These are phyloP conservation scores for Lumnitzera racemosa DNA, from an alignment of 345 rosid genomes.

Conservation along the genomic window DNA sequence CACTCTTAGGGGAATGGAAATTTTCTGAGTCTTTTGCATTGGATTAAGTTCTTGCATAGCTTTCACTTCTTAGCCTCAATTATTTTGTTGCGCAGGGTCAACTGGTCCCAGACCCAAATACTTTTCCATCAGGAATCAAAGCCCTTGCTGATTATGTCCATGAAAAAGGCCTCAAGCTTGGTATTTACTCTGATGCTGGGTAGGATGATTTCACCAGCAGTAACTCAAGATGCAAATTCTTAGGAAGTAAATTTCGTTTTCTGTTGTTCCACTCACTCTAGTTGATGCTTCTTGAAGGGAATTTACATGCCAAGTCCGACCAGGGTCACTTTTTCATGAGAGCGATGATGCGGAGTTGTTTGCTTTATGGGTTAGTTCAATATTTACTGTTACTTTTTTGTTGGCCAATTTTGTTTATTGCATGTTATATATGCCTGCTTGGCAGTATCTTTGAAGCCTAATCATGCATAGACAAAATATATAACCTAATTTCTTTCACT, in stretches of 20 bases:
- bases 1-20: too few relatives aligned
- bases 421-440: not conserved
- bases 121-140: slow-evolving; percentile 89
- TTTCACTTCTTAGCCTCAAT: slow-evolving; percentile 6
- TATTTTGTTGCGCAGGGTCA: slow-evolving; percentile 49
- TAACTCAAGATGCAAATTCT: too few relatives aligned
- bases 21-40: too few relatives aligned
- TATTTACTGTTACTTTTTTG: not conserved
- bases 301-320: slow-evolving; percentile 93
- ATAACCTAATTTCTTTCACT: too few relatives aligned
- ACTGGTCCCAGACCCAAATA: slow-evolving; percentile 62
- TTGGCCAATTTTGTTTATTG: not conserved
- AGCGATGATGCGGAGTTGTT: slow-evolving; percentile 67
- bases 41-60: not conserved
- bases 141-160: slow-evolving; percentile 82
- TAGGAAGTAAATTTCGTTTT: not conserved
- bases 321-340: slow-evolving; percentile 92
- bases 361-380: slow-evolving; percentile 88
- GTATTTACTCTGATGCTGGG: slow-evolving; percentile 99
- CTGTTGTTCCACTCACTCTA: not conserved
- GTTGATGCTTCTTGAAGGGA: slow-evolving; percentile 30
- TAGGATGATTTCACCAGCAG: slow-evolving; percentile 25
- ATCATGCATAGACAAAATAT: too few relatives aligned
- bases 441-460: not conserved
- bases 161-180: slow-evolving; percentile 84